Percentiles rank a stretch among this genome's conserved stretches.
Conservation (phyloP, 2,329 filamentous ascomycete genomes). For the Gaeumannomyces sp. region DNA sequence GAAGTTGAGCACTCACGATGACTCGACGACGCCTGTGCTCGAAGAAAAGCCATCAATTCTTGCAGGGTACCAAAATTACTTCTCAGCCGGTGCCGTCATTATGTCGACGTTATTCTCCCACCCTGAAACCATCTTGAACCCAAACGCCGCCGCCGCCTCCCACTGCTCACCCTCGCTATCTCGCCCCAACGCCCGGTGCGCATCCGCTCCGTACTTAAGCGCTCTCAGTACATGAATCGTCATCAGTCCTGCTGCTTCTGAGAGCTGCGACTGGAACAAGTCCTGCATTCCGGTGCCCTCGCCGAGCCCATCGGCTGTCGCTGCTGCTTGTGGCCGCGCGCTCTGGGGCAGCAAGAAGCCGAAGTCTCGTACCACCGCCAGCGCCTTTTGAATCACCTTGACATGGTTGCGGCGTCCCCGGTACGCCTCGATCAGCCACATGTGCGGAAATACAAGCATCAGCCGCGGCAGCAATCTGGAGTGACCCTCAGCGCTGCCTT, state of each 20-base stretch:
- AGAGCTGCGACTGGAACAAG: slow-evolving; percentile 7
- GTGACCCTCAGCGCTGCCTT: not conserved
- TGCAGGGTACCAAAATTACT: no score
- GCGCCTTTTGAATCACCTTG: slow-evolving; percentile 25
- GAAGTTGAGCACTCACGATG: no score
- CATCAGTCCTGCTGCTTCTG: slow-evolving; percentile 17
- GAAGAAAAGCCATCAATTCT: no score
- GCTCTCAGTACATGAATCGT: slow-evolving; percentile 30
- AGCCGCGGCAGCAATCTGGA: slow-evolving; percentile 22
- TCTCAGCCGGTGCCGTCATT: not conserved
- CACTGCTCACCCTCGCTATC: slow-evolving; percentile 21
- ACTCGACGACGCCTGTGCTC: no score
- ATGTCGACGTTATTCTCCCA: slow-evolving; percentile 21
- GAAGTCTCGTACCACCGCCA: slow-evolving; percentile 28
- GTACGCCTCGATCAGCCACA: slow-evolving; percentile 30
- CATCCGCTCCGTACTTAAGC: slow-evolving; percentile 24
- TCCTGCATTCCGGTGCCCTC: slow-evolving; percentile 11
- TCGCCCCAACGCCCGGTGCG: slow-evolving; percentile 23
- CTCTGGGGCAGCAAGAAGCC: slow-evolving; percentile 22
- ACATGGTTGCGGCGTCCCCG: slow-evolving; percentile 25
- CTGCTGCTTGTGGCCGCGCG: slow-evolving; percentile 5
- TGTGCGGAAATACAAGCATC: slow-evolving; percentile 28
- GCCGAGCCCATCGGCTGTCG: not conserved
- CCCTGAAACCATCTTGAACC: slow-evolving; percentile 26
- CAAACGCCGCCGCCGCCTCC: slow-evolving; percentile 23